Evolutionary conservation across 306 rosid genomes (phyloP), one percentile per base, ranked within the genome.

Genomic region (Mimosa bimucronata): DNA sequence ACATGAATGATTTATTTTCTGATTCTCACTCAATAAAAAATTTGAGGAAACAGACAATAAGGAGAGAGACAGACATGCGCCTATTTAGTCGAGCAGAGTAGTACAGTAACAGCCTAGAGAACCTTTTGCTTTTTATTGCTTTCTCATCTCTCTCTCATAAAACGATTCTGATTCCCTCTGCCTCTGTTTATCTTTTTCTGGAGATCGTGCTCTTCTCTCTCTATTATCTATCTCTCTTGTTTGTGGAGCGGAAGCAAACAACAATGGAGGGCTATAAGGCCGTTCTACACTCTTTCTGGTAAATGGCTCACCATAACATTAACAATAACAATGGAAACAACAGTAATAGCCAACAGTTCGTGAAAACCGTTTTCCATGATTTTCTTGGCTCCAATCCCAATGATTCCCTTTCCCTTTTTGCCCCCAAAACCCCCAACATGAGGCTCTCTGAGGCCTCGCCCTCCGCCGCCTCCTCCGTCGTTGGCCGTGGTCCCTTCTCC

Each of bases 361-460:
- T 75, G 66, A 90, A 88, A 12, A 91, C 94, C 0, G 85, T 90
- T 1, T 92, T 92, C 64, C 98, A 91, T 85, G 98, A 95, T 76
- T 95, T 95, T 86, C 87, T 94, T 34, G 98, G 95, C 79, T 88
- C 84, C 90, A 92, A 79, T 58, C 84, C 95, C 48, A 9, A 80
- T 26, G 89, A 85, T 65, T 70, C 92, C 6, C 80, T 62, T 21
- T 9, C 77, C 55, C 55, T 79, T 81, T 52, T 71, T 79, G 70
- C 46, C 78, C 74, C 93, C 21, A 89, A 85, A 82, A 71, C 88
- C 83, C 42, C 88, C 45, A 89, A 88, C 81, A 55, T 77, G 8
- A 85, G 94, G 82, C 82, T 84, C 14, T 65, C 92, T 0, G 92
- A 87, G 45, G 72, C 88, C 1, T 90, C 91, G 0, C 81, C 80